Evolutionary conservation across 2,329 filamentous ascomycete genomes (phyloP), one percentile per base, ranked within the genome.

Genomic region (Aspergillus transmontanensis): DNA sequence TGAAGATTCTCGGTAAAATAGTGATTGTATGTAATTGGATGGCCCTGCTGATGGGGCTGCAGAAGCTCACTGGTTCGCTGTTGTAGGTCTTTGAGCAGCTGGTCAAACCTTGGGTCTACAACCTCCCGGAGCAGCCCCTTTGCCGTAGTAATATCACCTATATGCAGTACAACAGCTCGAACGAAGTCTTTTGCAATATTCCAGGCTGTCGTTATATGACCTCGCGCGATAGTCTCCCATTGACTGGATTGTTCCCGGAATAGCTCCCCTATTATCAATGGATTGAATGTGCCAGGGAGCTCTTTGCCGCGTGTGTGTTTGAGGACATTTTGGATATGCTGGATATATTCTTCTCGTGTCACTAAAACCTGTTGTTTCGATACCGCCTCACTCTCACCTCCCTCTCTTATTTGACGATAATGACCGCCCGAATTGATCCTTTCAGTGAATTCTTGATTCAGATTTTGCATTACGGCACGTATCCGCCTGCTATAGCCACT

Each of bases 281-380:
- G 84, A 64, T 88, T 88, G 72, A 87, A 89, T 0, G 80, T 85
- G 0, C 88, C 86, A 0, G 86, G 85, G 0, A 91, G 74, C 69
- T 91, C 89, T 7, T 82, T 75, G 0, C 83, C 84, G 28, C 86
- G 78, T 5, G 74, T 81, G 41, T 76, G 76, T 30, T 72, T 66
- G 58, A 86, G 73, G 3, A 80, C 73, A 0, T 72, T 63, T 46
- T 76, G 59, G 4, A 83, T 78, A 65, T 82, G 77, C 0, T 72
- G 51, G 4, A 86, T 71, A 50, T 78, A 83, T 7, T 80, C 71
- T 12, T 72, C 62, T 50, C 79, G 75, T 0, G 72, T 67, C n/a
- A 71, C 45, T 6, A 12, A 0, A 12, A 66, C 16, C 53, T 70
- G 66, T 10, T 16, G n/a, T 12, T 12, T 30, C 58, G 61, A 10